Base-by-base conservation (phyloP, 2,329 filamentous ascomycete species). In the Aaosphaeria arxii region DNA sequence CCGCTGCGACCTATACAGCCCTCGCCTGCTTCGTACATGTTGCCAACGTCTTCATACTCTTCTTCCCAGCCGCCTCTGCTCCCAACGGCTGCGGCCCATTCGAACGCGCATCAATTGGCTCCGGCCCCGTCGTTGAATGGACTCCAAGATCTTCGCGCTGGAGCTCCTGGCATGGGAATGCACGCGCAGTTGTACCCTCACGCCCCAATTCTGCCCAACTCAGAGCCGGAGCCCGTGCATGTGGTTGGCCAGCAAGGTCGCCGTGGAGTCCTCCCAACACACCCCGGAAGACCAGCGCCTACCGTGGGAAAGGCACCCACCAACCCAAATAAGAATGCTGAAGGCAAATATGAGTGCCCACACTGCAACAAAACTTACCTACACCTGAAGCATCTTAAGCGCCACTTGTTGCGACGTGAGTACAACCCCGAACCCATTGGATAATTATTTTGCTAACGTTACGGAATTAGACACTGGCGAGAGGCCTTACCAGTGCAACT, bases 311-410 rank as follows among this genome's bases (percentile, higher is more conserved):
- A 96, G 79, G 89, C 81, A 63, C 86, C 88, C 51, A 84, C 89
- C 53, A 94, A 95, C 54, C 91, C 91, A 11, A 87, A 89, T 60
- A 96, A 97, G 77, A 92, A 97, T 71, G 90, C 91, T 6, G 92
- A 97, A 70, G 94, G 94, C 67, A 97, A 97, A 77, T 99, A 95
- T 68, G 92, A 94, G 51, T 99, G 94, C 75, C 91, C 91, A 63
- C 91, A 97, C 72, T 99, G 94, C 76, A 96, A 90, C 63, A 97
- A 97, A 79, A 96, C 91, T 5, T 99, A 99, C 69, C 80, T 97
- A 49, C 94, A 97, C 71, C 88, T 92, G 42, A 97, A 99, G 79
- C 94, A 97, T 74, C 74, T 97, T 61, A 97, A 97, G 82, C 88
- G 94, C 64, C 94, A 97, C 80, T 82, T 97, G 50, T 78, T 97